Conservation (phyloP, 768 basidiomycete genomes). For the Lepiota brunneoincarnata region DNA sequence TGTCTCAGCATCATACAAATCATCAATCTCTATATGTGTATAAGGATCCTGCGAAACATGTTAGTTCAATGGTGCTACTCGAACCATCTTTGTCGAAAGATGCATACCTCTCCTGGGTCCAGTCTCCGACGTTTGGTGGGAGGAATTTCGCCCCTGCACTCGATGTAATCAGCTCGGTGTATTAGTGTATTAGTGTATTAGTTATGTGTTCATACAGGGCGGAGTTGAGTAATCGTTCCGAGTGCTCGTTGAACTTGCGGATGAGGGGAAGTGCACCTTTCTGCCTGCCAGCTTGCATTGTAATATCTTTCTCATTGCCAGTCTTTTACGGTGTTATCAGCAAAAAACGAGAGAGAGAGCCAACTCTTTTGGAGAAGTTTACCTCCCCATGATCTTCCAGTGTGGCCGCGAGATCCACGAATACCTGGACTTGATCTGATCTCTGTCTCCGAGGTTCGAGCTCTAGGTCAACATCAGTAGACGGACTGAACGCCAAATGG, state of each 20-base stretch:
- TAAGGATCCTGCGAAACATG: slow-evolving; percentile 31
- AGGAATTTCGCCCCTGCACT: slow-evolving; percentile 49
- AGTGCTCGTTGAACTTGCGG: slow-evolving; percentile 97
- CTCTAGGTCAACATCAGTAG: slow-evolving; percentile 38
- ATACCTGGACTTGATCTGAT: slow-evolving; percentile 66
- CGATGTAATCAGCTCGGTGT: slow-evolving; percentile 2
- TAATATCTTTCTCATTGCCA: slow-evolving; percentile 85
- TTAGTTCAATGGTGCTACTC: not conserved
- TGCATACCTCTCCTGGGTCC: slow-evolving; percentile 39
- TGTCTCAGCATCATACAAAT: slow-evolving; percentile 69
- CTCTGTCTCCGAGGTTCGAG: slow-evolving; percentile 74
- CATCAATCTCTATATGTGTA: slow-evolving; percentile 76
- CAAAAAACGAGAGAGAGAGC: slow-evolving; percentile 1
- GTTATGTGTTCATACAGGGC: slow-evolving; percentile 49
- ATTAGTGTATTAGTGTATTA: not conserved
- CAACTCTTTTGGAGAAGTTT: slow-evolving; percentile 4
- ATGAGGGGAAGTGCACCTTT: slow-evolving; percentile 88
- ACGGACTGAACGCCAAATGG: not conserved
- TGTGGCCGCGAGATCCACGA: slow-evolving; percentile 86
- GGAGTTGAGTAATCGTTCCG: slow-evolving; percentile 81
- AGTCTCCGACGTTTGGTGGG: slow-evolving; percentile 61
- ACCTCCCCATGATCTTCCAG: slow-evolving; percentile 91
- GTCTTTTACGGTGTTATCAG: slow-evolving; percentile 46
- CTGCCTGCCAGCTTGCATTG: slow-evolving; percentile 95
- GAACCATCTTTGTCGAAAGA: not conserved